phyloP scores from a whole-genome alignment of 2,329 filamentous ascomycete species.

The Hypoxylon sp. region DNA sequence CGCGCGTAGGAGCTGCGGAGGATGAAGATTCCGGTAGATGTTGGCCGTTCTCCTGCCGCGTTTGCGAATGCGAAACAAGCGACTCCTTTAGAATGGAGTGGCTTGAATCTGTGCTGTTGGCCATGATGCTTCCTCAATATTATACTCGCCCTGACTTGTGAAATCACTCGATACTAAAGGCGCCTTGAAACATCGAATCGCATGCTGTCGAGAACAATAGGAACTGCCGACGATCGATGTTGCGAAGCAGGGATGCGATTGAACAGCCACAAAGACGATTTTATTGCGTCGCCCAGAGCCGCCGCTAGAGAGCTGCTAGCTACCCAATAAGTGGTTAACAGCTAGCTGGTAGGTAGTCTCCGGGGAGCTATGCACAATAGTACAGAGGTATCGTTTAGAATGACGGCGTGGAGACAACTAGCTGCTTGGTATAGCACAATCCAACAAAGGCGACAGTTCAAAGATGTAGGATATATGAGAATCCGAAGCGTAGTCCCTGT shows the following conservation, averaged over 20 bases:
- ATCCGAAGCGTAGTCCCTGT: constrained; percentile 11
- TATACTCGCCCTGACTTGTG: constrained; percentile 20
- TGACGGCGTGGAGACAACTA: neutral
- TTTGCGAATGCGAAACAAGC: constrained; percentile 39
- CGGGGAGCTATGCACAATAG: neutral
- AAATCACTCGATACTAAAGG: constrained; percentile 36
- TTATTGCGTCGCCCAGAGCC: constrained; percentile 22
- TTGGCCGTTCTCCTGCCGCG: constrained; percentile 42
- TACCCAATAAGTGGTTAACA: constrained; percentile 8
- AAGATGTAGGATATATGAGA: constrained; percentile 6
- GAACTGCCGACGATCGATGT: constrained; percentile 20
- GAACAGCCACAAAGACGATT: constrained; percentile 11
- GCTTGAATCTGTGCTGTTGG: constrained; percentile 41
- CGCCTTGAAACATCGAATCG: constrained; percentile 32
- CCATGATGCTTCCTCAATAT: constrained; percentile 45
- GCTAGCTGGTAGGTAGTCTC: neutral
- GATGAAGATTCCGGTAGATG: constrained; percentile 38
- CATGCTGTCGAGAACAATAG: constrained; percentile 35
- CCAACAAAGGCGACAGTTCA: constrained; percentile 16
- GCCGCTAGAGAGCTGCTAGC: constrained; percentile 21
- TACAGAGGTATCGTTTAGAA: constrained; percentile 12
- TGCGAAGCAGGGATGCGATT: constrained; percentile 1
- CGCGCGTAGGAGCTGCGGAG: constrained; percentile 42
- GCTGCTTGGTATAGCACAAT: neutral
- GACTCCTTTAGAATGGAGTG: constrained; percentile 41